Evolutionary conservation across 345 rosid species (phyloP).

Genomic region (Boechera retrofracta): DNA sequence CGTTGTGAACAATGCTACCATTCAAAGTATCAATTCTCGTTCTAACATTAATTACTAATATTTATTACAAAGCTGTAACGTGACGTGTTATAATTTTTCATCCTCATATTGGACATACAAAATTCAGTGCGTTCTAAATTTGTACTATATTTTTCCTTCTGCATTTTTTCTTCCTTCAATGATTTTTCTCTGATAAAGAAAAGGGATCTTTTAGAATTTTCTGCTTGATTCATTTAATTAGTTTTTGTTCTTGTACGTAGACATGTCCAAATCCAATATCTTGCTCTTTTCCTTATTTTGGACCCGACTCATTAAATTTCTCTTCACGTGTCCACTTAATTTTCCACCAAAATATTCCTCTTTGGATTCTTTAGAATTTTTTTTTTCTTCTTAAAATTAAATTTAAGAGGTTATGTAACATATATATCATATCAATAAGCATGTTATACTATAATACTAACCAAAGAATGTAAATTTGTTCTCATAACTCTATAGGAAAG

Average conservation of each 20-base stretch:
- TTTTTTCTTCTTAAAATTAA: neutral
- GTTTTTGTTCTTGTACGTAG: slow-evolving; percentile 20
- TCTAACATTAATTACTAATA: neutral
- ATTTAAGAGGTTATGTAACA: neutral
- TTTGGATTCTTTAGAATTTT: neutral
- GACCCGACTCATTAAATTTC: slow-evolving; percentile 13
- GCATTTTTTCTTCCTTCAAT: neutral
- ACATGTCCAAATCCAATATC: slow-evolving; percentile 25
- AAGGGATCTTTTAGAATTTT: slow-evolving; percentile 28
- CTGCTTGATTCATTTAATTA: slow-evolving; percentile 22
- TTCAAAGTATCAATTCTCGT: neutral
- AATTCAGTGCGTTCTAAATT: neutral
- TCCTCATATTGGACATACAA: slow-evolving; percentile 8
- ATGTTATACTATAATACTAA: neutral
- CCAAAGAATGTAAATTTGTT: neutral
- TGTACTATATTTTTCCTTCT: too few species aligned
- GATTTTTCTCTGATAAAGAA: slow-evolving; percentile 10
- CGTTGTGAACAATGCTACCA: neutral
- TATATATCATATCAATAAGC: neutral
- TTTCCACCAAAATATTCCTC: neutral
- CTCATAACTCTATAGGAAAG: slow-evolving; percentile 54
- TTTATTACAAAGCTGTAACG: neutral
- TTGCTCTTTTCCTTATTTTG: slow-evolving; percentile 10
- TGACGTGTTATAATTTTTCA: neutral
- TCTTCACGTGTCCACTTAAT: slow-evolving; percentile 24